Evolutionary conservation across 768 basidiomycete species (phyloP).

Genomic region (Porpolomopsis calyptriformis): DNA sequence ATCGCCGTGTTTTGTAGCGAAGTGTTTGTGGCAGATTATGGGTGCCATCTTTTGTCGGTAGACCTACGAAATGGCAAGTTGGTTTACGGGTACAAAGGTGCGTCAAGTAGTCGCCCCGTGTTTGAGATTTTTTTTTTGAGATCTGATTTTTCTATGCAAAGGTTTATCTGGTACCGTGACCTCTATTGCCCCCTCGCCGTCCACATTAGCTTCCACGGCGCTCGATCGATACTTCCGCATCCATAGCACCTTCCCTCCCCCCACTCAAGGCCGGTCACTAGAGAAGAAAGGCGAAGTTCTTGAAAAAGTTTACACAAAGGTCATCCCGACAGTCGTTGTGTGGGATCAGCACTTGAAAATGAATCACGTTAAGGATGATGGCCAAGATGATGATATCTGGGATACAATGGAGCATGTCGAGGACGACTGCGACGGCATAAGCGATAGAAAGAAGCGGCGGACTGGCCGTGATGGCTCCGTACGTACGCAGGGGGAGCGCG

Average conservation of each 20-base stretch:
- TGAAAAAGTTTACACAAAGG: slow-evolving; percentile 54
- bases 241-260: slow-evolving; percentile 50
- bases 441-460: slow-evolving; percentile 18
- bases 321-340: slow-evolving; percentile 47
- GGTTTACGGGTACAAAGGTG: slow-evolving; percentile 60
- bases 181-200: slow-evolving; percentile 48
- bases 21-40: slow-evolving; percentile 57
- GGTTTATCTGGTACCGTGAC: slow-evolving; percentile 64
- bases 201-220: slow-evolving; percentile 47
- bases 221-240: slow-evolving; percentile 63
- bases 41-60: slow-evolving; percentile 50
- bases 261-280: slow-evolving; percentile 35
- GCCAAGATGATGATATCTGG: slow-evolving; percentile 58
- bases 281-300: slow-evolving; percentile 50
- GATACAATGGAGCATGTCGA: slow-evolving; percentile 47
- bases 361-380: slow-evolving; percentile 10
- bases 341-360: slow-evolving; percentile 40
- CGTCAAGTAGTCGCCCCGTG: background rate
- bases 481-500: too few relatives aligned
- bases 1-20: slow-evolving; percentile 40
- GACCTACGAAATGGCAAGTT: slow-evolving; percentile 61
- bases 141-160: slow-evolving; percentile 22
- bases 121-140: background rate
- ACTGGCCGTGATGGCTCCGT: background rate
- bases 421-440: slow-evolving; percentile 27